Evolutionary conservation across 2,329 filamentous ascomycete genomes (phyloP), one percentile per base, ranked within the genome.

Genomic region (Furcasterigmium sp.): DNA sequence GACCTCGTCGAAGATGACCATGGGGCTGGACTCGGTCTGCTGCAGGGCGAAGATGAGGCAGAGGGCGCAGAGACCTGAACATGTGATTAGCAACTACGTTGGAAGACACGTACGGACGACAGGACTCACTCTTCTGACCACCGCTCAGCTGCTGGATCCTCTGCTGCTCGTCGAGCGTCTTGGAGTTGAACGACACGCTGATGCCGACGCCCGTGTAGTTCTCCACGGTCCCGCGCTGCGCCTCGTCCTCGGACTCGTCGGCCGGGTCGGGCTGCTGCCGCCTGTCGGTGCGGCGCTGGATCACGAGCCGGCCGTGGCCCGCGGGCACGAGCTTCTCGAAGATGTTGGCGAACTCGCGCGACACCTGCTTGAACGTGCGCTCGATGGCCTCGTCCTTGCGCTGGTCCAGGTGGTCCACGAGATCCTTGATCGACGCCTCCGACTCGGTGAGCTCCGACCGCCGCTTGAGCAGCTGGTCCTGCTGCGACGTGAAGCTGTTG

Each of bases 1-100:
- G 51, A 98, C 95, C 67, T 98, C 93, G 63, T 98, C 93, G 56
- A 98, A 98, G 57, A 98, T 91, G 62, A 98, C 96, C 75, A 98
- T 97, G 2, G 93, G 93, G 36, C 91, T 94, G 9, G 91, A 93
- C 62, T 98, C 93, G 46, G 91, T 95, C 54, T 91, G 88, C 66
- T 98, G 93, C 53, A 98, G 94, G n/a, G 93, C 93, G 61, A 98
- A 98, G 53, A 98, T 94, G 41, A 98, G 80, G 36, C 93, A 94
- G n/a, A 98, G 80, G 9, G 93, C 93, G 64, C 91, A 97, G 49
- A 97, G 74, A 79, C 88, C 87, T 90, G 50, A 7, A 40, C 37
- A 48, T 36, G 47, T n/a, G 41, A 49, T 56, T 49, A 57, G 51
- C 21, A 45, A 20, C 32, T 45, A n/a, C n/a, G n/a, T n/a, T n/a